Evolutionary conservation across 2,329 filamentous ascomycete genomes (phyloP).

Genomic region (Setomelanomma holmii): DNA sequence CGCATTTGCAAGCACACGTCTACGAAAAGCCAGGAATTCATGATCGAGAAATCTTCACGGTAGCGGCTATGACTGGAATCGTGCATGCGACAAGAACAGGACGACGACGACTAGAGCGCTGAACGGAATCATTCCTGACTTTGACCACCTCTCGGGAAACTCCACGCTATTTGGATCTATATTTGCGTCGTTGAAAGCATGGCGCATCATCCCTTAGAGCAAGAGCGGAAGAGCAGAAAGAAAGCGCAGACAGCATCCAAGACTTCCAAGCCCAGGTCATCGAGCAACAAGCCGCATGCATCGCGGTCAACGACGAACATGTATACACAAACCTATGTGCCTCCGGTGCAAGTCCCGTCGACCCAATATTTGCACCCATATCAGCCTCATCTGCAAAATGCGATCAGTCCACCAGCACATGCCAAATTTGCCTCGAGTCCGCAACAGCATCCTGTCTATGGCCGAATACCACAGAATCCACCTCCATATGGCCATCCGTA

Average conservation of each 20-base stretch:
- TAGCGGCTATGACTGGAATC: conserved; percentile 24
- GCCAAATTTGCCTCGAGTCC: conserved; percentile 20
- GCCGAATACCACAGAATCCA: conserved; percentile 23
- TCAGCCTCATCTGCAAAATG: conserved; percentile 9
- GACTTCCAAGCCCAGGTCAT: conserved; percentile 18
- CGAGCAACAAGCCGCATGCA: conserved; percentile 18
- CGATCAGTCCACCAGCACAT: conserved; percentile 12
- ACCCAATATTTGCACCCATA: conserved; percentile 15
- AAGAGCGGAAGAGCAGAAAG: conserved; percentile 28
- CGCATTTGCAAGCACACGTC: neutral
- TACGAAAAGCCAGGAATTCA: conserved; percentile 1
- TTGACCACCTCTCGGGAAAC: neutral
- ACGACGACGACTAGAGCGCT: conserved; percentile 23
- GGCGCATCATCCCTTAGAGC: conserved; percentile 19
- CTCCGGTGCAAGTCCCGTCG: conserved; percentile 19
- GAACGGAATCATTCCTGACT: conserved; percentile 4
- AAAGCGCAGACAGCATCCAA: conserved; percentile 28
- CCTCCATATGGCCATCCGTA: conserved; percentile 20
- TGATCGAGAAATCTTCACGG: conserved; percentile 15
- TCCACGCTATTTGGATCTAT: neutral
- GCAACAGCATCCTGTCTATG: conserved; percentile 29
- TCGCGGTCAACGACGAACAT: conserved; percentile 19
- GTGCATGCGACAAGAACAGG: conserved; percentile 20
- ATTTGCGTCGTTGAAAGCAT: too few species aligned
- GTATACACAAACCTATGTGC: conserved; percentile 21